Base-by-base conservation (phyloP, 768 basidiomycete species). In the Gautieria morchelliformis region DNA sequence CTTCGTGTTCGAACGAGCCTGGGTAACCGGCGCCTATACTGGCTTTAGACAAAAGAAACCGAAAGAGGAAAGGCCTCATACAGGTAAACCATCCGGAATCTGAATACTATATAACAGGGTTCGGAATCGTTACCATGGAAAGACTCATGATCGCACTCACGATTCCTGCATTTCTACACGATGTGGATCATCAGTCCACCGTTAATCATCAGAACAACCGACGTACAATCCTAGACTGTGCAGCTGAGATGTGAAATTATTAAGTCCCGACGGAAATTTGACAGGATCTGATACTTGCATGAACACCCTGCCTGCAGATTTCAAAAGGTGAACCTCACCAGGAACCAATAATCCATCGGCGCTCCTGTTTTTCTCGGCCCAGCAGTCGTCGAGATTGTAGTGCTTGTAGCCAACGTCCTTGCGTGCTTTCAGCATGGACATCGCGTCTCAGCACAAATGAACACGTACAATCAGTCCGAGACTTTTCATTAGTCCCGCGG, bases 81-180 rank as follows among this genome's bases (percentile, higher is more conserved):
- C 84, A 85, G 24, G 84, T 85, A 63, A 77, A 82, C 83, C 83
- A 85, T 19, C 84, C 84, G 0, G 84, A 75, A 61, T 84, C 82
- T 58, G 83, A 79, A 60, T 85, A 85, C 83, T 52, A 19, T 33
- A 49, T 24, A 33, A 9, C 14, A 24, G 22, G 32, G 5, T 5
- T 9, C 20, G 42, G 42, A 5, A 22, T n/a, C 20, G 20, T 22
- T n/a, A 45, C 37, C 22, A 30, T 24, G 39, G 22, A 15, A 53
- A 37, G 30, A 40, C 2, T 20, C 22, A 20, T 4, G 30, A 19
- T 22, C 46, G 41, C 11, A 63, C 79, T 61, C 62, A 84, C 83
- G 52, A 85, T 84, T 7, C 83, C 83, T 17, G 80, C 76, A 72
- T 81, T 78, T 53, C 82, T 83, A 59, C 15, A 53, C 20, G 37